These are phyloP conservation scores for Ceratocystis alfenasii DNA, from an alignment of 2,329 filamentous ascomycete species.

Conservation along the genomic window DNA sequence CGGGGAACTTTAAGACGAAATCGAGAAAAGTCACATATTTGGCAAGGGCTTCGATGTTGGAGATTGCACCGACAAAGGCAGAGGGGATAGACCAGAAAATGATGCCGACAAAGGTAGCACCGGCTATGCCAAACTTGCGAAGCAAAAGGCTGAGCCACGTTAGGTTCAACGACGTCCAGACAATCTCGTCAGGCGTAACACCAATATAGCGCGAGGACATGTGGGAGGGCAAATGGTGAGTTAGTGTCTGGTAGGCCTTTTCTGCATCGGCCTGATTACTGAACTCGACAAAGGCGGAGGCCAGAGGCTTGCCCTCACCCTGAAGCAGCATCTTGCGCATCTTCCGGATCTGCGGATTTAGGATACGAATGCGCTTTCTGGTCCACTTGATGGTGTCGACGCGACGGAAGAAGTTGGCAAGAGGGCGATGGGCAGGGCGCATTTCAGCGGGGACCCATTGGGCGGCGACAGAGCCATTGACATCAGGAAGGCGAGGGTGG, in stretches of 20 bases:
- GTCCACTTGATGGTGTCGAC: constrained; percentile 93
- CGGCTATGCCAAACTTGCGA: constrained; percentile 51
- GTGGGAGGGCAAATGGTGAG: constrained; percentile 69
- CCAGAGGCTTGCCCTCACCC: constrained; percentile 51
- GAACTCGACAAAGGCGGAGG: constrained; percentile 89
- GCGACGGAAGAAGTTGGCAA: constrained; percentile 67
- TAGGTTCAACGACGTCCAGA: constrained; percentile 67
- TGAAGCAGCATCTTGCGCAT: constrained; percentile 54
- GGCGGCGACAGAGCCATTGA: constrained; percentile 47
- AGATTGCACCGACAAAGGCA: constrained; percentile 70
- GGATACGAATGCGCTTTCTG: constrained; percentile 40
- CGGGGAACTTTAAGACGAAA: constrained; percentile 63
- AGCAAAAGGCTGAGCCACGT: constrained; percentile 65
- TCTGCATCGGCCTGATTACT: constrained; percentile 72
- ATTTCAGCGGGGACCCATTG: constrained; percentile 63
- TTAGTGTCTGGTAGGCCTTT: constrained; percentile 66
- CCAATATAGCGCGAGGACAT: constrained; percentile 80
- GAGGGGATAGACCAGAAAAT: constrained; percentile 75
- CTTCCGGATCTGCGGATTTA: constrained; percentile 41
- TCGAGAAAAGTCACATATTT: constrained; percentile 53
- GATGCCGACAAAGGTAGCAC: constrained; percentile 58
- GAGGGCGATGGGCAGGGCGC: constrained; percentile 57
- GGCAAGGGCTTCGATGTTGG: constrained; percentile 64
- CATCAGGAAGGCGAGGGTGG: constrained; percentile 31
- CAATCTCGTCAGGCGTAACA: constrained; percentile 64